Conservation (phyloP, 805 yeast species). For the Sugiyamaella americana region DNA sequence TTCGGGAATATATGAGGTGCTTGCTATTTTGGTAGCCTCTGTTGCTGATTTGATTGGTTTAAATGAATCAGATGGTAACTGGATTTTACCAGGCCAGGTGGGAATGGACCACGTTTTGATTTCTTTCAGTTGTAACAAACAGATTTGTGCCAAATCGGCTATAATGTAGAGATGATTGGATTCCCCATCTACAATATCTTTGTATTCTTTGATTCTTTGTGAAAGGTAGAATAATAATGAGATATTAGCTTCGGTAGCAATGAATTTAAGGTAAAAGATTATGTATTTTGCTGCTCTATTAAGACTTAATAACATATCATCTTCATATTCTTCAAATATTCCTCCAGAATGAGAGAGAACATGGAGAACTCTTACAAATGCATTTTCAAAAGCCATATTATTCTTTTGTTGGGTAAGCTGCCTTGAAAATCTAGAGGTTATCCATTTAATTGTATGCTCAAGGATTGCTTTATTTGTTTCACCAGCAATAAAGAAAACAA, state of each 20-base stretch:
- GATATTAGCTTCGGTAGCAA: slow-evolving; percentile 60
- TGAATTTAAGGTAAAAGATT: slow-evolving; percentile 50
- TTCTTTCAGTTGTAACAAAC: slow-evolving; percentile 53
- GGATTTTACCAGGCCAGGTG: slow-evolving; percentile 76
- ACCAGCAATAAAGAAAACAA: slow-evolving; percentile 67
- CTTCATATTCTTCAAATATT: slow-evolving; percentile 11
- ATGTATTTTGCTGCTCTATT: slow-evolving; percentile 52
- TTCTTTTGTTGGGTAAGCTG: slow-evolving; percentile 26
- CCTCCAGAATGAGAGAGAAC: slow-evolving; percentile 64
- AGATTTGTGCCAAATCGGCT: slow-evolving; percentile 67
- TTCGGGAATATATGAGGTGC: not conserved
- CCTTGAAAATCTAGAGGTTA: slow-evolving; percentile 46
- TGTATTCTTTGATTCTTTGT: slow-evolving; percentile 70
- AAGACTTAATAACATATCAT: not conserved
- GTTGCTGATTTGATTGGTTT: slow-evolving; percentile 49
- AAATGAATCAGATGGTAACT: slow-evolving; percentile 64
- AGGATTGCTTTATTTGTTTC: slow-evolving; percentile 58
- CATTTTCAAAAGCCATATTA: slow-evolving; percentile 56
- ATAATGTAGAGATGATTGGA: slow-evolving; percentile 47
- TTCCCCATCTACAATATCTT: slow-evolving; percentile 44
- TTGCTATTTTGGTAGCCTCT: not conserved
- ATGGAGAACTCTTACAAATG: slow-evolving; percentile 62
- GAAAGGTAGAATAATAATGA: slow-evolving; percentile 71
- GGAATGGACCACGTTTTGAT: slow-evolving; percentile 61
- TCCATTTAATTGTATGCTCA: slow-evolving; percentile 59